Evolutionary conservation across 768 basidiomycete genomes (phyloP).

Genomic region (Trametes cingulata): DNA sequence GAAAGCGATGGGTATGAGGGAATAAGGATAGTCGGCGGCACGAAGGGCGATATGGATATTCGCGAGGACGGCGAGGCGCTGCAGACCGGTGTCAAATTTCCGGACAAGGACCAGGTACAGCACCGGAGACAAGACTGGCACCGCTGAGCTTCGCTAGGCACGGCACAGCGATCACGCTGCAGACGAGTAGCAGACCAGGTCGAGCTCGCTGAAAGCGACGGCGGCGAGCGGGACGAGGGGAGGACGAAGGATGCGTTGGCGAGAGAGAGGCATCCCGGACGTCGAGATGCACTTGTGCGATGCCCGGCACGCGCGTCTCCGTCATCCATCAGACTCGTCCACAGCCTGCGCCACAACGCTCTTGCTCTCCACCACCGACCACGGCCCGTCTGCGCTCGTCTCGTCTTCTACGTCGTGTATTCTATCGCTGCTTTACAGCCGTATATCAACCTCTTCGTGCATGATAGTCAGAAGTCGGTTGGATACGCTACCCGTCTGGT

Average conservation of each 20-base stretch:
- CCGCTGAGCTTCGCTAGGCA: background rate
- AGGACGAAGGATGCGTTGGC: constrained; percentile 6
- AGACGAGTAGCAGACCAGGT: background rate
- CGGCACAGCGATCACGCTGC: background rate
- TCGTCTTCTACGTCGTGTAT: background rate
- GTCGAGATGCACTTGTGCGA: background rate
- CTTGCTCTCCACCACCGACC: background rate
- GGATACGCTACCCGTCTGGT: no score
- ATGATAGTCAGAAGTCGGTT: no score
- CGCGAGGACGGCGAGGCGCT: constrained; percentile 10
- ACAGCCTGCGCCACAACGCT: constrained; percentile 18
- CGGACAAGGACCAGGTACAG: constrained; percentile 3
- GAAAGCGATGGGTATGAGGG: constrained; percentile 5
- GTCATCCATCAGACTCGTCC: background rate
- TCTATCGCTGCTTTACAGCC: no score
- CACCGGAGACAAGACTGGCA: background rate
- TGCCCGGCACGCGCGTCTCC: constrained; percentile 2
- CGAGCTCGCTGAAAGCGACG: constrained; percentile 2
- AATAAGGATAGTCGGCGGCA: background rate
- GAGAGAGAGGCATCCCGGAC: background rate
- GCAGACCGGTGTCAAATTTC: constrained; percentile 8
- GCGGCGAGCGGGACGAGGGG: background rate
- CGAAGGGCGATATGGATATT: background rate
- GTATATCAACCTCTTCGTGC: no score
- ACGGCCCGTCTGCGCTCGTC: background rate